Evolutionary conservation across 345 rosid genomes (phyloP), one percentile per base, ranked within the genome.

Genomic region (Hirschfeldia incana): DNA sequence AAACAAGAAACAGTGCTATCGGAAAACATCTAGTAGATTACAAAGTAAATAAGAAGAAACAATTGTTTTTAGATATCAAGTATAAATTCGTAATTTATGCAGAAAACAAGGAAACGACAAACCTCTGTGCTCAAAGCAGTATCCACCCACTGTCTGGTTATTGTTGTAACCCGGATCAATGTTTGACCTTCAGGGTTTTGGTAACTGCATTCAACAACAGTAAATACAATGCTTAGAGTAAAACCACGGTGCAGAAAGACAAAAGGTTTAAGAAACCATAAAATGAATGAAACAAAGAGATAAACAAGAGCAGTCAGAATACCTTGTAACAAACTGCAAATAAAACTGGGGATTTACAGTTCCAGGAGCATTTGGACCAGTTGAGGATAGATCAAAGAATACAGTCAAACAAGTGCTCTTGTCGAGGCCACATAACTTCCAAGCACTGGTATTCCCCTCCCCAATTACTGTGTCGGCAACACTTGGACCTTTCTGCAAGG

Each of bases 361-460:
- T 84, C 94, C 97, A 4, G 94, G 91, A 72, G 86, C 73, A 87
- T 74, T 88, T 78, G 94, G 83, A 73, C 60, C 60, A 16, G 60
- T 89, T 75, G 97, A 85, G 32, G 98, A 88, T 81, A 95, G 87
- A 90, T 95, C 99, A 87, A 95, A 95, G 70, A 91, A 88, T 68
- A 93, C 94, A 0, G 99, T 93, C 80, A 93, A 86, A 83, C 97
- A 95, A 80, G 97, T 91, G 84, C 98, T 93, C 78, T 84, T 91
- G 85, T 91, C 97, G 73, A 95, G 92, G 83, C 99, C 97, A 84
- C 99, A 93, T 53, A 53, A 16, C 84, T 93, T 95, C 99, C 99
- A 95, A 16, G 90, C 88, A 30, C 76, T 83, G 65, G 97, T 93
- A 82, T 88, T 92, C 55, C 99, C 99, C 86, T 95, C 97, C 68